Percentiles rank a stretch among this genome's conserved stretches.
Conservation (phyloP, 202 grass and related monocot species). For the Zoysia matrella region DNA sequence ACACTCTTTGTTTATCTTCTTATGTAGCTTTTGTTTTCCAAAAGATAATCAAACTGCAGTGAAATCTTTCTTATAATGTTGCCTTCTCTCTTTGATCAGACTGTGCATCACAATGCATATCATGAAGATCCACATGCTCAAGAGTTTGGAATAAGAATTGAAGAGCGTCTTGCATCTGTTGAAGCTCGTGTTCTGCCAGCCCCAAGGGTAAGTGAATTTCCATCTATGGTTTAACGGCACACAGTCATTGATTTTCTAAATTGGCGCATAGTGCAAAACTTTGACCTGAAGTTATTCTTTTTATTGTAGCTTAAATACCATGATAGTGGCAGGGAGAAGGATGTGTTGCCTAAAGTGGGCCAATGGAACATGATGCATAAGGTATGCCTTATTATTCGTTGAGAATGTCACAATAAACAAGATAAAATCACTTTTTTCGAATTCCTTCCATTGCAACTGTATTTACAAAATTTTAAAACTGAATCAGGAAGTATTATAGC, state of each 20-base stretch:
- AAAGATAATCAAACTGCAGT: constrained; percentile 32
- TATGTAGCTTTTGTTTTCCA: constrained; percentile 51
- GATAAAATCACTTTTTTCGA: constrained; percentile 20
- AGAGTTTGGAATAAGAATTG: too few relatives aligned
- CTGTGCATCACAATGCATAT: constrained; percentile 87
- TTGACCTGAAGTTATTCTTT: constrained; percentile 24
- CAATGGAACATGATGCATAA: constrained; percentile 25
- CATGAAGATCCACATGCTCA: constrained; percentile 71
- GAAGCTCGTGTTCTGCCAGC: too few relatives aligned
- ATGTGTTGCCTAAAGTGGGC: too few relatives aligned
- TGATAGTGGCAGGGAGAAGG: too few relatives aligned
- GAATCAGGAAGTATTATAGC: background rate
- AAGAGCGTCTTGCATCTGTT: too few relatives aligned
- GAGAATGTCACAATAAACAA: background rate
- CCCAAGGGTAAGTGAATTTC: background rate
- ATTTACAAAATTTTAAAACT: background rate
- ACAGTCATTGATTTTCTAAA: constrained; percentile 5
- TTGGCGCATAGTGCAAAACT: constrained; percentile 5
- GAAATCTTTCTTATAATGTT: background rate
- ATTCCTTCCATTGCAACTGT: background rate
- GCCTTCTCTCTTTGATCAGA: constrained; percentile 51
- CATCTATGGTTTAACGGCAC: background rate
- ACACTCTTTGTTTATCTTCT: constrained; percentile 7
- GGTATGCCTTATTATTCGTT: constrained; percentile 49
- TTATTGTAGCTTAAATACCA: too few relatives aligned